Conservation (phyloP, 2,329 filamentous ascomycete genomes). For the Fusarium chaquense region DNA sequence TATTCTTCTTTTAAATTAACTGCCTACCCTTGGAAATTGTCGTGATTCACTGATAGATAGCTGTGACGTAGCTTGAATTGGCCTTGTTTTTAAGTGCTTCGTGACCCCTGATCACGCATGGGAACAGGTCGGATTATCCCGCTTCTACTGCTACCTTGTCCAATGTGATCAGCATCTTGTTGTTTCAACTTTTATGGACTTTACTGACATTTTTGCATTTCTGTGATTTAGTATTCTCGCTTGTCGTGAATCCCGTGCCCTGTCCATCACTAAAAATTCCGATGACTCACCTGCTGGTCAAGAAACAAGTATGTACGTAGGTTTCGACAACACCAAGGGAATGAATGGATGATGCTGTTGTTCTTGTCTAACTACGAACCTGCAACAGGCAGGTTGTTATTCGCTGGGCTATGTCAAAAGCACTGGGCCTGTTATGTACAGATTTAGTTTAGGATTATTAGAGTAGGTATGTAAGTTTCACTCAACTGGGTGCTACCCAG, state of each 20-base stretch:
- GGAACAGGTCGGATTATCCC: slow-evolving; percentile 4
- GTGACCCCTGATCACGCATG: slow-evolving; percentile 19
- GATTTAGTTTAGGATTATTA: neutral
- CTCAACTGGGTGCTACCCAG: neutral
- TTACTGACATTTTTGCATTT: neutral
- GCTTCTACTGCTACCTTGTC: neutral
- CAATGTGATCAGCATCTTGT: neutral
- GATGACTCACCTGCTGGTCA: neutral
- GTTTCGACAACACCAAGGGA: neutral
- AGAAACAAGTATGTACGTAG: neutral
- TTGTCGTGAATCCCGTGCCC: neutral
- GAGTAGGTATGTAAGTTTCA: neutral
- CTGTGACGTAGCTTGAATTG: slow-evolving; percentile 35
- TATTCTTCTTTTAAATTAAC: neutral
- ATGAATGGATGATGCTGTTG: neutral
- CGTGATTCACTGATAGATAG: slow-evolving; percentile 29
- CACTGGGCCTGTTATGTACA: neutral
- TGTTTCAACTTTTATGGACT: neutral
- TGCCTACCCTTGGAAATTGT: slow-evolving; percentile 25
- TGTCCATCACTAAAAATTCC: neutral
- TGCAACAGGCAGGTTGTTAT: neutral
- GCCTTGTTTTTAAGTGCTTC: slow-evolving; percentile 35
- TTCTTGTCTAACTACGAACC: neutral
- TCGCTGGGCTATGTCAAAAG: neutral
- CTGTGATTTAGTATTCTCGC: neutral